A percentile compares a stretch with the other conserved stretches of the same genome.
Evolutionary conservation across 2,329 filamentous ascomycete genomes (phyloP).

Genomic region (Pseudocercospora eumusae): DNA sequence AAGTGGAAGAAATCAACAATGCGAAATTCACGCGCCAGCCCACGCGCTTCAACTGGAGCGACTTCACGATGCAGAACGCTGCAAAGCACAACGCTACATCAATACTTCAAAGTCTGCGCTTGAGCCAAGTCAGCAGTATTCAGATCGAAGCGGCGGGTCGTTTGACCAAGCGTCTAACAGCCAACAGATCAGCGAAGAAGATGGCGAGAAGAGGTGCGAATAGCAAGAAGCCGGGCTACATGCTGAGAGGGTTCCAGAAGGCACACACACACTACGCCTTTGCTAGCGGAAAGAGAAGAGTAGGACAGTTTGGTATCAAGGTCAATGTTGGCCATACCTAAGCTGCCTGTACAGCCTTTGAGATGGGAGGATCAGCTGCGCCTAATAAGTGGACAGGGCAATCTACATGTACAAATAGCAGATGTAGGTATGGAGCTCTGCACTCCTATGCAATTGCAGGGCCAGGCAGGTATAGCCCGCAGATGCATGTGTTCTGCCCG

Average conservation of each 20-base stretch:
- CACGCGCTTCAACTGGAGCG: slow-evolving; percentile 26
- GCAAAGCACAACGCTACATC: slow-evolving; percentile 23
- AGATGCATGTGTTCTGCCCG: background rate
- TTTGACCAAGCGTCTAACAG: slow-evolving; percentile 40
- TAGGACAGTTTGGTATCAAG: slow-evolving; percentile 37
- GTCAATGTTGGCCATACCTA: slow-evolving; percentile 35
- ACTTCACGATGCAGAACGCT: slow-evolving; percentile 27
- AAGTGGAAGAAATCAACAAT: slow-evolving; percentile 31
- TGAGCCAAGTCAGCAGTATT: slow-evolving; percentile 37
- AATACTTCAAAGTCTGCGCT: slow-evolving; percentile 31
- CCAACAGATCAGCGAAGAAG: slow-evolving; percentile 37
- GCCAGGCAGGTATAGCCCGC: background rate
- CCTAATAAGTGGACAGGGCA: background rate
- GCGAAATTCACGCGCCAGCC: slow-evolving; percentile 28
- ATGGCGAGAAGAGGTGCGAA: slow-evolving; percentile 36
- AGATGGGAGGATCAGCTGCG: background rate
- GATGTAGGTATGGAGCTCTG: background rate
- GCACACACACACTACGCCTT: slow-evolving; percentile 32
- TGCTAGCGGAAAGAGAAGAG: slow-evolving; percentile 36
- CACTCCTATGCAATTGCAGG: too few species aligned
- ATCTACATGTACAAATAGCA: background rate
- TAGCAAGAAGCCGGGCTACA: slow-evolving; percentile 33
- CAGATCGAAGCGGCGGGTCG: slow-evolving; percentile 38
- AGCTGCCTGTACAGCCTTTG: background rate
- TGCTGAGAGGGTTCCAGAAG: slow-evolving; percentile 36